Conservation (phyloP, 2,329 filamentous ascomycete species). For the Xylogone sp. region DNA sequence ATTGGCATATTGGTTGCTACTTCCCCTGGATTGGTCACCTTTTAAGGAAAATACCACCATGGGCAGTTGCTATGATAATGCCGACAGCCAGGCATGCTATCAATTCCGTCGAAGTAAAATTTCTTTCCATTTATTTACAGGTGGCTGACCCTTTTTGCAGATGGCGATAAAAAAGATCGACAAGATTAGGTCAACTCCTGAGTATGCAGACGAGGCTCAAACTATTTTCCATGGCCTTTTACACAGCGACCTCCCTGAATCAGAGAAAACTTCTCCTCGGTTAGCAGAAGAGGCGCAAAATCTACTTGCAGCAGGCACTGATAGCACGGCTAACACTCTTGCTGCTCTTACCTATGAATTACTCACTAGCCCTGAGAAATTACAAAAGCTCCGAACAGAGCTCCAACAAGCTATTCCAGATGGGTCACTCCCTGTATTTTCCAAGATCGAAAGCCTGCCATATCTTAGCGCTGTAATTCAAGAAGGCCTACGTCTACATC, state of each 20-base stretch:
- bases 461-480: slow-evolving; percentile 35
- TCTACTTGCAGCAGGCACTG: slow-evolving; percentile 7
- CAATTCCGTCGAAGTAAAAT: slow-evolving; percentile 1
- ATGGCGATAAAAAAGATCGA: neutral
- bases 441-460: slow-evolving; percentile 30
- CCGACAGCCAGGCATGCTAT: neutral
- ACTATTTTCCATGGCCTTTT: slow-evolving; percentile 2
- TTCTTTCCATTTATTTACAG: slow-evolving; percentile 3
- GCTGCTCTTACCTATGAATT: slow-evolving; percentile 8
- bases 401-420: slow-evolving; percentile 1
- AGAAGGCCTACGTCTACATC: slow-evolving; percentile 33
- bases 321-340: slow-evolving; percentile 8
- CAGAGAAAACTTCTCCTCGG: slow-evolving; percentile 1
- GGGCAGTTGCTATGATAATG: neutral
- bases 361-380: slow-evolving; percentile 4
- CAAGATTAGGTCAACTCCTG: neutral
- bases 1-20: neutral
- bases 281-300: slow-evolving; percentile 7
- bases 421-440: neutral
- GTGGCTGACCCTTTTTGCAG: neutral
- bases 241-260: neutral
- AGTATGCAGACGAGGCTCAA: neutral
- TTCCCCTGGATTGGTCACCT: neutral
- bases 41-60: neutral
- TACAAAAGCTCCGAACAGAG: slow-evolving; percentile 6